Evolutionary conservation across 192 early-diverging fungal species (phyloP).

Genomic region (Backusella tarrabulga): DNA sequence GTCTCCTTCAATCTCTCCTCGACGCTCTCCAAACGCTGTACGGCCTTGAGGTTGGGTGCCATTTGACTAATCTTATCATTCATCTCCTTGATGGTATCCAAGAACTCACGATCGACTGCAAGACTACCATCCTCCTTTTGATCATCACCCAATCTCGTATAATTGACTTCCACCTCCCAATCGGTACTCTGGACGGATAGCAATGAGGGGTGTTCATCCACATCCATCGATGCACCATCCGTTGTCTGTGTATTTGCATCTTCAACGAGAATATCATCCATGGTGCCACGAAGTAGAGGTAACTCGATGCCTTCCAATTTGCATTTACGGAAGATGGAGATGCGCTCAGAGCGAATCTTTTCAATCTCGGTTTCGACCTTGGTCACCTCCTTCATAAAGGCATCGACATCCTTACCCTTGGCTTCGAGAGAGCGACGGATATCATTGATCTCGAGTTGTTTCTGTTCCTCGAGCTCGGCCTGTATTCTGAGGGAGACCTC

Average conservation of each 20-base stretch:
- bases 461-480: constrained; percentile 50
- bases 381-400: constrained; percentile 57
- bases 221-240: constrained; percentile 39
- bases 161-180: constrained; percentile 62
- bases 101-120: constrained; percentile 64
- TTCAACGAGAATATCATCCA: constrained; percentile 77
- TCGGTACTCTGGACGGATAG: constrained; percentile 37
- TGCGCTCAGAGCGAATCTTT: constrained; percentile 69
- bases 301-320: constrained; percentile 93
- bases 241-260: constrained; percentile 28
- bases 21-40: constrained; percentile 84
- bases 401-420: constrained; percentile 69
- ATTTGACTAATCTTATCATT: constrained; percentile 75
- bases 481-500: constrained; percentile 44
- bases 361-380: constrained; percentile 77
- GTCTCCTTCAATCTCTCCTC: constrained; percentile 76
- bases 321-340: constrained; percentile 81
- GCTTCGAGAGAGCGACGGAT: constrained; percentile 54
- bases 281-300: constrained; percentile 70
- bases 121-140: constrained; percentile 41
- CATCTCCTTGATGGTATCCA: constrained; percentile 57
- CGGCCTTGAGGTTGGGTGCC: constrained; percentile 90
- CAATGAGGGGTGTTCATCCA: constrained; percentile 36
- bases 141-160: constrained; percentile 47
- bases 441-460: constrained; percentile 52